Evolutionary conservation across 768 basidiomycete genomes (phyloP).

Genomic region (Rhodosporidiobolus odoratus): DNA sequence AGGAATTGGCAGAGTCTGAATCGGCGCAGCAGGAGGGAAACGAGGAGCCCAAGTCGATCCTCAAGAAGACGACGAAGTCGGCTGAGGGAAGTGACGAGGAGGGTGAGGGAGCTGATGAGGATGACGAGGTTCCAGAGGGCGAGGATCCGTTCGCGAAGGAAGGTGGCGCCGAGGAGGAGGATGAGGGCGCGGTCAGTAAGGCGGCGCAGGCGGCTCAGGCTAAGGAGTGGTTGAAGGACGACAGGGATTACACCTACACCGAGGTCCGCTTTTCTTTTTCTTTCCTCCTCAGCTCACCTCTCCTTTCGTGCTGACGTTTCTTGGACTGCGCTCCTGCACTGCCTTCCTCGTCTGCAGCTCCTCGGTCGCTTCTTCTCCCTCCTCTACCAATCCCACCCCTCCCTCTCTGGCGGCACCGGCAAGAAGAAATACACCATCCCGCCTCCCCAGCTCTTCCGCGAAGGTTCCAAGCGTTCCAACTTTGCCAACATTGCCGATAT

Average conservation of each 20-base stretch:
- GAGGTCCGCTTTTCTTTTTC: slow-evolving; percentile 56
- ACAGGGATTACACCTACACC: slow-evolving; percentile 91
- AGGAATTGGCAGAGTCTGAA: slow-evolving; percentile 72
- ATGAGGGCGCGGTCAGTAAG: slow-evolving; percentile 34
- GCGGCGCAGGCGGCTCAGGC: slow-evolving; percentile 70
- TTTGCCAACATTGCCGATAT: slow-evolving; percentile 97
- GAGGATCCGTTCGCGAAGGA: slow-evolving; percentile 41
- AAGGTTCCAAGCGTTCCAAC: slow-evolving; percentile 96
- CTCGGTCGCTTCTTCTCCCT: slow-evolving; percentile 85
- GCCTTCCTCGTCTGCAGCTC: slow-evolving; percentile 54
- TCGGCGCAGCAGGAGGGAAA: slow-evolving; percentile 60
- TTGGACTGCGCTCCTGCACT: background rate
- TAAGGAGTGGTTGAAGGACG: slow-evolving; percentile 69
- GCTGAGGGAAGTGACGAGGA: slow-evolving; percentile 47
- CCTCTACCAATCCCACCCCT: slow-evolving; percentile 90
- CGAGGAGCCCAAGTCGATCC: slow-evolving; percentile 42
- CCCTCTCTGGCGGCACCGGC: slow-evolving; percentile 60
- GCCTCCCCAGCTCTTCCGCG: slow-evolving; percentile 85
- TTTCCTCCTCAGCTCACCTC: no score
- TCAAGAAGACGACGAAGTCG: slow-evolving; percentile 58
- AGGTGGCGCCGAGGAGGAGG: slow-evolving; percentile 29
- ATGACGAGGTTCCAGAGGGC: slow-evolving; percentile 40
- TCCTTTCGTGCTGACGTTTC: background rate
- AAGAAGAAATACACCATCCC: slow-evolving; percentile 91
- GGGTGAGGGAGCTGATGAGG: slow-evolving; percentile 34